Percentiles rank a stretch among this genome's conserved stretches.
Evolutionary conservation across 345 rosid genomes (phyloP).

Genomic region (Euphorbia tirucalli): DNA sequence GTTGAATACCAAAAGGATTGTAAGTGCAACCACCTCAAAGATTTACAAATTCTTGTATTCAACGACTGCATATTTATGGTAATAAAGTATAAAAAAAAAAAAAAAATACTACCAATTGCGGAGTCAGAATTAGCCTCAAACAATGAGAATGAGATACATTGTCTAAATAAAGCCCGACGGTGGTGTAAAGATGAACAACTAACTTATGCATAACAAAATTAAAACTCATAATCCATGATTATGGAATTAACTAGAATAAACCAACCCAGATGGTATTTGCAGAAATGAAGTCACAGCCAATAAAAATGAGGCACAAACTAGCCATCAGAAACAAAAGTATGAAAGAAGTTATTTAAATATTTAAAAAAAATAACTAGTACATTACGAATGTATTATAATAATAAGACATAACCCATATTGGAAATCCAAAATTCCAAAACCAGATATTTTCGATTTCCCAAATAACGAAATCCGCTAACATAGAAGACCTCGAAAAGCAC

Average conservation of each 20-base stretch:
- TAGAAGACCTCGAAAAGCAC: neutral
- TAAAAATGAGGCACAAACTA: neutral
- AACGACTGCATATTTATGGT: neutral
- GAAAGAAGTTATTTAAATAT: neutral
- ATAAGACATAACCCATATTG: constrained; percentile 8
- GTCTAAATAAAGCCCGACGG: neutral
- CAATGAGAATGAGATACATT: neutral
- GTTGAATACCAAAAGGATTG: neutral
- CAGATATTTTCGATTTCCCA: constrained; percentile 16
- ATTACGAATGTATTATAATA: neutral
- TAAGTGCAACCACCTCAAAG: constrained; percentile 9
- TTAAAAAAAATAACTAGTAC: neutral
- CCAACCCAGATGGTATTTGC: neutral
- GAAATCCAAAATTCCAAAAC: constrained; percentile 18
- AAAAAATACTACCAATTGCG: constrained; percentile 2
- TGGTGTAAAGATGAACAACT: neutral
- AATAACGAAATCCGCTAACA: constrained; percentile 15
- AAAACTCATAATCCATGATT: neutral
- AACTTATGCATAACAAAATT: constrained; percentile 1
- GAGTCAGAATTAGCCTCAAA: constrained; percentile 13
- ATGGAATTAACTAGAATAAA: neutral
- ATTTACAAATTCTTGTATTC: neutral
- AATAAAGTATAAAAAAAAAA: neutral
- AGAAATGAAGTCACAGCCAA: neutral
- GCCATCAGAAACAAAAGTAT: neutral